These are phyloP conservation scores for Pseudonitzschia delicatissima DNA, from an alignment of 108 stramenopile species.

Conservation along the genomic window DNA sequence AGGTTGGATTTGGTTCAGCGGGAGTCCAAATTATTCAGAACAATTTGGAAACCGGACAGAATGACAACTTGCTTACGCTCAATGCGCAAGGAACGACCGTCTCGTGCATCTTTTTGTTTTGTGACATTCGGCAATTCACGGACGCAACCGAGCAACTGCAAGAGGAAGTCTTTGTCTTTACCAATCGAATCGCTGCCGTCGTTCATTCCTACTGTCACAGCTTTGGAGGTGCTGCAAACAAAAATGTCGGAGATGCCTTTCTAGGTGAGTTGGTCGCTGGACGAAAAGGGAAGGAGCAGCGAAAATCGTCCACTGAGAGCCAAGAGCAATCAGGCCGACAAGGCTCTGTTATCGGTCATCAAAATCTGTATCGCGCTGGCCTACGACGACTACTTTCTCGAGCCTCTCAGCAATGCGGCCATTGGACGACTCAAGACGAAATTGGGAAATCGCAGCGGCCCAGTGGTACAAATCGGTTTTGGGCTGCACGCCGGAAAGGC, in stretches of 20 bases:
- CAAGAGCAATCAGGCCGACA: slow-evolving; percentile 64
- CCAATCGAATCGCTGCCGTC: slow-evolving; percentile 84
- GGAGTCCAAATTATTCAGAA: slow-evolving; percentile 89
- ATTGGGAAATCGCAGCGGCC: slow-evolving; percentile 56
- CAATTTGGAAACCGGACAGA: slow-evolving; percentile 65
- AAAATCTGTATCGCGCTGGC: slow-evolving; percentile 68
- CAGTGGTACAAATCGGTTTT: slow-evolving; percentile 83
- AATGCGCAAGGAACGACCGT: slow-evolving; percentile 70
- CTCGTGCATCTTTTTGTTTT: slow-evolving; percentile 86
- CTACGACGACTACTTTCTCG: slow-evolving; percentile 63
- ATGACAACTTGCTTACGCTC: slow-evolving; percentile 61
- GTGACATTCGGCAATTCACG: slow-evolving; percentile 91
- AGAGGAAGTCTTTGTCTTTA: slow-evolving; percentile 93
- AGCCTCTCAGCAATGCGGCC: slow-evolving; percentile 57
- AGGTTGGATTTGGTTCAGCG: slow-evolving; percentile 91
- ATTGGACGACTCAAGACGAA: slow-evolving; percentile 46
- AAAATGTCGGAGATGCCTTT: slow-evolving; percentile 94
- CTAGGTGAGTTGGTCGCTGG: slow-evolving; percentile 80
- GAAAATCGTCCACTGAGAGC: slow-evolving; percentile 26
- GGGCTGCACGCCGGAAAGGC: slow-evolving; percentile 92
- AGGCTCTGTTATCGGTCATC: slow-evolving; percentile 65
- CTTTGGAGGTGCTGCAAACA: slow-evolving; percentile 83
- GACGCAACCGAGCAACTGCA: slow-evolving; percentile 90
- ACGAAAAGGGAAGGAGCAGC: slow-evolving; percentile 27
- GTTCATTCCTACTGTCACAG: slow-evolving; percentile 77